Evolutionary conservation across 1,139 yeast species (phyloP).

Genomic region (Kodamaea plutei): DNA sequence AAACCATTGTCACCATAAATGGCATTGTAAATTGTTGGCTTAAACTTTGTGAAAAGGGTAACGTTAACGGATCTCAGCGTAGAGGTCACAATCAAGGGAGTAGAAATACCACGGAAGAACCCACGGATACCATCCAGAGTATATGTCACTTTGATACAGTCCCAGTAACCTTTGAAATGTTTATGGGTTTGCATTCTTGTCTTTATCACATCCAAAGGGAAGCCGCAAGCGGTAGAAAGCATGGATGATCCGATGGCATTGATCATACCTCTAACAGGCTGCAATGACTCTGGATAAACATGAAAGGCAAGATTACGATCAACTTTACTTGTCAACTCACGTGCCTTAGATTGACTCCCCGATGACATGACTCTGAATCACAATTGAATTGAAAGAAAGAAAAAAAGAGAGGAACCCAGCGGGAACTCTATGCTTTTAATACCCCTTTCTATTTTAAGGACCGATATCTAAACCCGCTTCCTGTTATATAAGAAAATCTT

Average conservation of each 20-base stretch:
- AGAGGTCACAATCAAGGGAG: constrained; percentile 66
- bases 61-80: constrained; percentile 65
- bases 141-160: constrained; percentile 58
- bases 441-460: no score
- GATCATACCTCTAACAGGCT: constrained; percentile 56
- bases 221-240: constrained; percentile 68
- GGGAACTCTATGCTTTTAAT: no score
- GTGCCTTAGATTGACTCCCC: no score
- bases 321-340: neutral
- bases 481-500: no score
- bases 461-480: no score
- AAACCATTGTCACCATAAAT: constrained; percentile 17
- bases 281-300: constrained; percentile 45
- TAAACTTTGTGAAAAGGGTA: constrained; percentile 54
- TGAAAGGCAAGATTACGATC: constrained; percentile 20
- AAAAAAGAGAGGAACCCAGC: no score
- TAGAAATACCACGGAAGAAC: constrained; percentile 71
- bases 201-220: constrained; percentile 80
- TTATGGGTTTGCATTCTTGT: constrained; percentile 79
- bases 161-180: constrained; percentile 51
- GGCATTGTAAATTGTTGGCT: constrained; percentile 43
- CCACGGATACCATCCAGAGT: constrained; percentile 64
- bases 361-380: no score
- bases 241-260: constrained; percentile 65
- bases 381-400: no score